Base-by-base conservation (phyloP, 768 basidiomycete species). In the Saitozyma sp. region DNA sequence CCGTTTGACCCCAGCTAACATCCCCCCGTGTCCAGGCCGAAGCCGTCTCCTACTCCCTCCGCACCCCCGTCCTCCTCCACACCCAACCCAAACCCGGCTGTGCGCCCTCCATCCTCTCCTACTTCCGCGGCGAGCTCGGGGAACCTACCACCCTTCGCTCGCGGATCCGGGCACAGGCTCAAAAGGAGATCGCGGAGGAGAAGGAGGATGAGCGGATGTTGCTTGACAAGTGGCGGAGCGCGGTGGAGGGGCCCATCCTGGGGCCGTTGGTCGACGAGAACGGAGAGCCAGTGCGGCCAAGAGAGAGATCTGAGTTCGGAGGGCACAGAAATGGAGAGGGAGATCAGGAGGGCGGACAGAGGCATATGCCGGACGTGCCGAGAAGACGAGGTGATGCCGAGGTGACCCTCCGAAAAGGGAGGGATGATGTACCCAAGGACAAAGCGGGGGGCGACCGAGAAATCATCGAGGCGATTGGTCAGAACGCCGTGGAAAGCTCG, bases 1-100 rank as follows among this genome's bases (percentile, higher is more conserved):
- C 29, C 29, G 29, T 29, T 29, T 29, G 29, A 29, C 29, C 29
- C 29, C 29, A 29, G 29, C 29, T 29, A 29, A 29, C 29, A 29
- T 29, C 2, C 29, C 29, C 5, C 29, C 29, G 29, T 9, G n/a
- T 39, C 3, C 79, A 96, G 92, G 88, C 92, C 5, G 92, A 96
- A 82, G 87, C 89, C 11, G 90, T 97, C 9, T 84, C 88, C 3
- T 74, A 89, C 62, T 84, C 89, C 69, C 86, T 95, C 2, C 83
- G 84, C 49, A 89, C 86, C 0, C 93, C 93, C 4, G 90, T 98
- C 41, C 84, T 99, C 29, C 83, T 85, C 10, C 95, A 98, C 78
- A 70, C 80, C 13, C 79, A 84, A 0, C 85, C 85, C 64, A 98
- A 98, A 79, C 95, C 95, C 2, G 86, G 87, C 2, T 95, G 92